Evolutionary conservation across 2,329 filamentous ascomycete species (phyloP), one percentile per base, ranked within the genome.

Genomic region (Aspergillus glaucus): DNA sequence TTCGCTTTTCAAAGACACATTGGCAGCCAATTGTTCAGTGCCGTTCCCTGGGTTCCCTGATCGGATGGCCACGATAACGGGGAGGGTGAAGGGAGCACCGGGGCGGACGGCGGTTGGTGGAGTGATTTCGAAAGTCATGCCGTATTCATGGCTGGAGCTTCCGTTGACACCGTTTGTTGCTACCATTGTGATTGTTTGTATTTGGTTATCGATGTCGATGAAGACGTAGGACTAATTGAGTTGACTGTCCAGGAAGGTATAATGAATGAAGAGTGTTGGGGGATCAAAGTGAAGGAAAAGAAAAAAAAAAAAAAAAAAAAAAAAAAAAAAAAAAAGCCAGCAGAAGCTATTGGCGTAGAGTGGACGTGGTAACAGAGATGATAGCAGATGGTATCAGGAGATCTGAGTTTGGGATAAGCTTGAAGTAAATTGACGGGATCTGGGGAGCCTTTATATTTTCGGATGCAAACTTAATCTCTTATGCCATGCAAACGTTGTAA

Each of bases 31-130:
- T 14, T 64, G 60, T 44, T 56, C 49, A 7, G 56, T 52, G 21
- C 49, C 50, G 6, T 51, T 54, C 4, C 45, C 50, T 28, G 61
- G 55, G 30, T 50, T 50, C 4, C 62, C 61, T 7, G 63, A 57
- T 3, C 58, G 55, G 3, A 66, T 62, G 6, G 57, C 58, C 30
- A 66, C 54, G 21, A 66, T 41, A 28, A 67, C 62, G 19, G 64
- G 64, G 4, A 66, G 51, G 5, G 63, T 63, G 45, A 66, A 64
- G 6, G 62, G 51, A 9, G 49, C 44, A 4, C 57, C 57, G 6
- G 64, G 63, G 6, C 54, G 57, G 10, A 53, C 58, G 9, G 63
- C 52, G 7, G 56, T 15, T 14, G 63, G 62, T 28, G 64, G 64
- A 14, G 51, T 47, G 17, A 60, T 56, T 49, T 66, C 63, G 41